Conservation (phyloP, 75 land plant genomes). For the Pinus taeda region DNA sequence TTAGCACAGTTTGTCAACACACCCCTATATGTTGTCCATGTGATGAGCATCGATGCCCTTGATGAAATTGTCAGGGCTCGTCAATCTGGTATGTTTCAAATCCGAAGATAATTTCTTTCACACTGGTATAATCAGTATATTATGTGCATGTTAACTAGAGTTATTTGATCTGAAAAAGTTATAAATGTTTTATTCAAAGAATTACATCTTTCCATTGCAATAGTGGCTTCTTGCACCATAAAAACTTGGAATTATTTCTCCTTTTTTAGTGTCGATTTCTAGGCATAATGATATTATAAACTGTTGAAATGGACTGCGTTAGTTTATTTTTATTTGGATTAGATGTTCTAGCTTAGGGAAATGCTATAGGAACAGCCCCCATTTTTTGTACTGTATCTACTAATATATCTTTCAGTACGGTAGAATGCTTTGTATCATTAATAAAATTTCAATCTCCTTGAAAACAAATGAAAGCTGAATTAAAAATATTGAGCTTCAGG, state of each 20-base stretch:
- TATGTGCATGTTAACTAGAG: not conserved
- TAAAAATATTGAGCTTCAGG: slow-evolving; percentile 41
- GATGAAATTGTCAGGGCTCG: slow-evolving; percentile 95
- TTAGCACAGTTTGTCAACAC: slow-evolving; percentile 89
- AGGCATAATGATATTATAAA: not conserved
- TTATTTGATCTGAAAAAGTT: not conserved
- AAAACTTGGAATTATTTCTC: not conserved
- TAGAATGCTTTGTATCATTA: too few relatives aligned
- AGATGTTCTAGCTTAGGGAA: too few relatives aligned
- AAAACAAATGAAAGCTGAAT: not conserved
- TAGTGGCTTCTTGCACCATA: not conserved
- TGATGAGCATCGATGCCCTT: slow-evolving; percentile 98
- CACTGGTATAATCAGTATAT: not conserved
- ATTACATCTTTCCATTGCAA: not conserved
- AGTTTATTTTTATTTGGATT: too few relatives aligned
- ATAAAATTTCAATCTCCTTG: not conserved
- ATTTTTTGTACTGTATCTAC: too few relatives aligned
- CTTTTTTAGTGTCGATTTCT: not conserved
- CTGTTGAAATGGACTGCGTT: not conserved
- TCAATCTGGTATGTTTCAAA: slow-evolving; percentile 53
- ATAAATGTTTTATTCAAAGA: not conserved
- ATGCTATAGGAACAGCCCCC: too few relatives aligned
- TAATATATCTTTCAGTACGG: too few relatives aligned
- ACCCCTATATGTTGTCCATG: slow-evolving; percentile 97
- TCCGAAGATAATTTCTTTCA: not conserved